Percentiles rank a stretch among this genome's conserved stretches.
These are phyloP conservation scores for Diaporthe amygdali DNA, from an alignment of 2,329 filamentous ascomycete species.

Conservation along the genomic window DNA sequence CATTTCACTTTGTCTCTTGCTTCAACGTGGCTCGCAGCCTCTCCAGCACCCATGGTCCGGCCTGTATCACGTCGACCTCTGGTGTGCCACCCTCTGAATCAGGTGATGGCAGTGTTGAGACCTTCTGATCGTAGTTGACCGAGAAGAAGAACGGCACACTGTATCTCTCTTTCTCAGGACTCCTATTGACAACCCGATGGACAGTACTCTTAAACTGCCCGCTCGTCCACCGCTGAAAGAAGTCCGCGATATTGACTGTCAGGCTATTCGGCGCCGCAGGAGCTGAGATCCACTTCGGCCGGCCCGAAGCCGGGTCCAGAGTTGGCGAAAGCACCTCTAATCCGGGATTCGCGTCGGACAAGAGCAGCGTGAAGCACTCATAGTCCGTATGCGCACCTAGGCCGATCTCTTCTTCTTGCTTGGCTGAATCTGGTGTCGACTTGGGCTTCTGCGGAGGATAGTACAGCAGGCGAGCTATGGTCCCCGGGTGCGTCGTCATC, in stretches of 20 bases:
- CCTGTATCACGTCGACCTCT: neutral
- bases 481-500: constrained; percentile 34
- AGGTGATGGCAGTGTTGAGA: constrained; percentile 36
- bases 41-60: constrained; percentile 9
- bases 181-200: constrained; percentile 10
- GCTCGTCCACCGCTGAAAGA: constrained; percentile 24
- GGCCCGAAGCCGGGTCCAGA: neutral
- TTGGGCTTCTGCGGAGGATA: constrained; percentile 18
- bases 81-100: neutral
- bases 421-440: neutral
- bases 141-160: constrained; percentile 24
- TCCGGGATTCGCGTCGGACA: constrained; percentile 11
- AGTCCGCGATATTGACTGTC: constrained; percentile 24
- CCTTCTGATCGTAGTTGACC: constrained; percentile 22
- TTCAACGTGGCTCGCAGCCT: constrained; percentile 9
- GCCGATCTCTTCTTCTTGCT: neutral
- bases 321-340: constrained; percentile 19
- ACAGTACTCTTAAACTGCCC: constrained; percentile 22
- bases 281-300: constrained; percentile 28
- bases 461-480: constrained; percentile 15
- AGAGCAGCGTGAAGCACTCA: constrained; percentile 22
- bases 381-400: constrained; percentile 23
- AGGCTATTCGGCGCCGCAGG: constrained; percentile 22
- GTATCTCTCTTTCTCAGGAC: constrained; percentile 15
- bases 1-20: neutral